Conservation (phyloP, 2,329 filamentous ascomycete genomes). For the Ophiostoma piceae region DNA sequence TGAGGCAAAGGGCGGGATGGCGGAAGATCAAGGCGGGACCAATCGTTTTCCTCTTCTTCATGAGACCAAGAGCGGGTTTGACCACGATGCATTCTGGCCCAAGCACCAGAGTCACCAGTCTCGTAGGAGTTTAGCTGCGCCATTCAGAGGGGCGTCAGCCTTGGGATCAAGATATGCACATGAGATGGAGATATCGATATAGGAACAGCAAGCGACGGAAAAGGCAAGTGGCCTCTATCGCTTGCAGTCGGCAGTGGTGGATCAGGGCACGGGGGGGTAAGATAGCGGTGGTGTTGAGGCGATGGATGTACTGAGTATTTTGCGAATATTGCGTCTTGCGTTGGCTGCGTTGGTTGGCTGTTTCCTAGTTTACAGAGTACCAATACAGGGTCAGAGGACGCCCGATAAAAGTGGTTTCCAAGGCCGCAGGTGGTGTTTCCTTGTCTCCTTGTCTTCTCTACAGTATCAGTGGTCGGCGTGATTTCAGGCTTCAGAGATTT, state of each 20-base stretch:
- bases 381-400: background rate
- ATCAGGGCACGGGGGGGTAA: slow-evolving; percentile 4
- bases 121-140: slow-evolving; percentile 31
- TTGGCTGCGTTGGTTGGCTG: background rate
- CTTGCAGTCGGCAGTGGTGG: slow-evolving; percentile 11
- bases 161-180: slow-evolving; percentile 26
- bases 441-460: background rate
- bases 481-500: background rate
- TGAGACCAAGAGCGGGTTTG: slow-evolving; percentile 27
- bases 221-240: slow-evolving; percentile 12
- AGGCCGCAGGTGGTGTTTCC: background rate
- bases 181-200: slow-evolving; percentile 18
- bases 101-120: slow-evolving; percentile 28
- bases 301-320: background rate
- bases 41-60: slow-evolving; percentile 30
- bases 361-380: background rate
- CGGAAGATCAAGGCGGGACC: slow-evolving; percentile 30
- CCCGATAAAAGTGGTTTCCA: background rate
- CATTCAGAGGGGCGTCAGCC: slow-evolving; percentile 34
- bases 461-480: background rate
- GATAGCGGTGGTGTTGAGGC: background rate
- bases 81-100: slow-evolving; percentile 29
- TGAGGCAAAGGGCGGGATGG: slow-evolving; percentile 32
- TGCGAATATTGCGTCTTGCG: too few relatives aligned
- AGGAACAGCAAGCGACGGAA: background rate